phyloP scores from a whole-genome alignment of 805 yeast genomes.

The Lipomyces mesembrius region DNA sequence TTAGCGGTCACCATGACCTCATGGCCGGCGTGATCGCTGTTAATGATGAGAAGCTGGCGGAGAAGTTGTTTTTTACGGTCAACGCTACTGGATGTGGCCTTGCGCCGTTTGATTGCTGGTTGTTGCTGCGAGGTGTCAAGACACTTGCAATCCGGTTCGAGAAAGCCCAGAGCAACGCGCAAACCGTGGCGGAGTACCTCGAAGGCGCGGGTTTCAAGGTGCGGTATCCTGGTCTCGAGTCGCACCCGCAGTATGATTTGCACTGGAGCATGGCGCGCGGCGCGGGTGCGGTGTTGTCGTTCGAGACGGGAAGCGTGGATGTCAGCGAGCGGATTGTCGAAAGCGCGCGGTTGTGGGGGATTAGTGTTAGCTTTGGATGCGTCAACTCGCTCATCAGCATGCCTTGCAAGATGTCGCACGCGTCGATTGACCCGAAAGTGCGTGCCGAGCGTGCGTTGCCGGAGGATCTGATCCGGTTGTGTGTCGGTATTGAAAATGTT shows the following conservation, averaged over 20 bases:
- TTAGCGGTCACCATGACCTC: constrained; percentile 78
- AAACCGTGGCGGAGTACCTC: constrained; percentile 73
- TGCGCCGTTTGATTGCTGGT: constrained; percentile 92
- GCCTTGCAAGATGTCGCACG: constrained; percentile 97
- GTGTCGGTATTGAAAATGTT: constrained; percentile 86
- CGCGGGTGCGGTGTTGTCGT: constrained; percentile 85
- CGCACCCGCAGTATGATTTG: constrained; percentile 79
- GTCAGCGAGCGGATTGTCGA: constrained; percentile 75
- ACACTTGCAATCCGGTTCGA: constrained; percentile 85
- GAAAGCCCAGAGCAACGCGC: constrained; percentile 83
- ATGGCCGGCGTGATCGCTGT: constrained; percentile 94
- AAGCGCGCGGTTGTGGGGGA: constrained; percentile 74
- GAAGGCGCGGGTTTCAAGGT: constrained; percentile 72
- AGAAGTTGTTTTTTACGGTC: constrained; percentile 71
- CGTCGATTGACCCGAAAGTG: constrained; percentile 87
- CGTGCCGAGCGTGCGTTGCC: constrained; percentile 89
- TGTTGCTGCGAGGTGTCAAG: constrained; percentile 83
- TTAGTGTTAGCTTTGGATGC: constrained; percentile 93
- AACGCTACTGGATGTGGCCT: constrained; percentile 91
- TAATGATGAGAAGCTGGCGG: constrained; percentile 64
- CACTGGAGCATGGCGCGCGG: constrained; percentile 81
- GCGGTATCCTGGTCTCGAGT: constrained; percentile 80
- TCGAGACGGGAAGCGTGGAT: constrained; percentile 79
- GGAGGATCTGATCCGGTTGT: constrained; percentile 85
- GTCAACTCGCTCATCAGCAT: constrained; percentile 89